Conservation (phyloP, 805 yeast species). For the Yamadazyma olivae region DNA sequence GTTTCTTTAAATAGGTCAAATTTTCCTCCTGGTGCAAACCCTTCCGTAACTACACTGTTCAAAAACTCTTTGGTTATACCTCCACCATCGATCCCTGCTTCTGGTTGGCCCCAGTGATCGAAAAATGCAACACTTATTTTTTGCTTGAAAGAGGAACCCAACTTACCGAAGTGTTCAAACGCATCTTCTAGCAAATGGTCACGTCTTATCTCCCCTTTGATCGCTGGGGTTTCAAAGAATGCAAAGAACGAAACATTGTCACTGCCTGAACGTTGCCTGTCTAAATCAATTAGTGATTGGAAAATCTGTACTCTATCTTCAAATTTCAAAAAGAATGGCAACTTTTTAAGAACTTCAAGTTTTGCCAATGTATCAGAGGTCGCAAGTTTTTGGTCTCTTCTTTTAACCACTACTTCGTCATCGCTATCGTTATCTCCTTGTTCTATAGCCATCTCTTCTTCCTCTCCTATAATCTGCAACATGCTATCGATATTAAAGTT, state of each 20-base stretch:
- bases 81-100: constrained; percentile 96
- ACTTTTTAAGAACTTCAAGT: constrained; percentile 51
- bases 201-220: constrained; percentile 60
- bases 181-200: constrained; percentile 76
- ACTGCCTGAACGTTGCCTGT: constrained; percentile 29
- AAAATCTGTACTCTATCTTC: constrained; percentile 70
- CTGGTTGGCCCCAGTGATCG: constrained; percentile 68
- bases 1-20: constrained; percentile 40
- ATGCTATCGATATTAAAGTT: constrained; percentile 35
- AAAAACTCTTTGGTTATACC: constrained; percentile 91
- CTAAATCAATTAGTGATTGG: constrained; percentile 57
- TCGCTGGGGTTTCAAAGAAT: constrained; percentile 15
- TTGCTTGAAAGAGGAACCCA: constrained; percentile 56
- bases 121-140: constrained; percentile 62
- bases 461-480: constrained; percentile 35
- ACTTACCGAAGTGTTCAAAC: constrained; percentile 49
- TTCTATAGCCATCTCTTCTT: constrained; percentile 34
- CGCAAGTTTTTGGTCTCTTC: constrained; percentile 5
- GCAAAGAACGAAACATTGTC: constrained; percentile 1
- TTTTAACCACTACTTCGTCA: constrained; percentile 4
- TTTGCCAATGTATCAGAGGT: constrained; percentile 20
- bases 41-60: constrained; percentile 67
- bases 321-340: constrained; percentile 83
- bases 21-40: constrained; percentile 44
- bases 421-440: constrained; percentile 13